Conservation (phyloP, 495 filamentous ascomycete species). For the Astrothelium macrocarpum region DNA sequence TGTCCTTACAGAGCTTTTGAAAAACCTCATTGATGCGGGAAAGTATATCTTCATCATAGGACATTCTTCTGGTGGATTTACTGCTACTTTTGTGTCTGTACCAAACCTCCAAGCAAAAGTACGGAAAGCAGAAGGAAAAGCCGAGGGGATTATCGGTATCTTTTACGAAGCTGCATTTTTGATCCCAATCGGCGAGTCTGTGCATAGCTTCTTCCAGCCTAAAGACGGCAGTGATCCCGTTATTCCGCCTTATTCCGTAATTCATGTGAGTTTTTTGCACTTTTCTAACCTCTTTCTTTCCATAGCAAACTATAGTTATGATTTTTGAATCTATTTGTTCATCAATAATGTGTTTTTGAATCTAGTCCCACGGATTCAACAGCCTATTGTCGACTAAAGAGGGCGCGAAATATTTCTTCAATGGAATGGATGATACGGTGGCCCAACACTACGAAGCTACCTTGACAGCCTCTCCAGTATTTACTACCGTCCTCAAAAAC, state of each 20-base stretch:
- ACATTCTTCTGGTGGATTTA: conserved; percentile 34
- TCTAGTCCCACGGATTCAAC: not conserved
- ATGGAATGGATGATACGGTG: not conserved
- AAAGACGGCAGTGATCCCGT: conserved; percentile 20
- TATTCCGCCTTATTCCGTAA: conserved; percentile 21
- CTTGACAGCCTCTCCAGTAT: conserved; percentile 29
- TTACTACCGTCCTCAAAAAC: conserved; percentile 26
- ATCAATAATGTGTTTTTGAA: not conserved
- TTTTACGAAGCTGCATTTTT: conserved; percentile 31
- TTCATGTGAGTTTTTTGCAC: conserved; percentile 22
- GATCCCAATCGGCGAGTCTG: conserved; percentile 27
- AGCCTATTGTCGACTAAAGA: not conserved
- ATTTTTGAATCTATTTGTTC: not conserved
- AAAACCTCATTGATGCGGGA: conserved; percentile 18
- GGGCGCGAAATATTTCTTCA: conserved; percentile 10
- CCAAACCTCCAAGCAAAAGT: conserved; percentile 23
- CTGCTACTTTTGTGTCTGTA: conserved; percentile 28
- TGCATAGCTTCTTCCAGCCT: conserved; percentile 24
- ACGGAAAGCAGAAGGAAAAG: conserved; percentile 18
- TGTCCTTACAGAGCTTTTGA: conserved; percentile 20
- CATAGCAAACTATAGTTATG: not conserved
- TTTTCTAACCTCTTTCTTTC: not conserved
- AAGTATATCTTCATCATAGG: conserved; percentile 27
- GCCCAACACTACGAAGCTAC: conserved; percentile 4
- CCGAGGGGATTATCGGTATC: conserved; percentile 31